A percentile compares a stretch with the other conserved stretches of the same genome.
Conservation (phyloP, 2,329 filamentous ascomycete genomes). For the Fusarium sp. region DNA sequence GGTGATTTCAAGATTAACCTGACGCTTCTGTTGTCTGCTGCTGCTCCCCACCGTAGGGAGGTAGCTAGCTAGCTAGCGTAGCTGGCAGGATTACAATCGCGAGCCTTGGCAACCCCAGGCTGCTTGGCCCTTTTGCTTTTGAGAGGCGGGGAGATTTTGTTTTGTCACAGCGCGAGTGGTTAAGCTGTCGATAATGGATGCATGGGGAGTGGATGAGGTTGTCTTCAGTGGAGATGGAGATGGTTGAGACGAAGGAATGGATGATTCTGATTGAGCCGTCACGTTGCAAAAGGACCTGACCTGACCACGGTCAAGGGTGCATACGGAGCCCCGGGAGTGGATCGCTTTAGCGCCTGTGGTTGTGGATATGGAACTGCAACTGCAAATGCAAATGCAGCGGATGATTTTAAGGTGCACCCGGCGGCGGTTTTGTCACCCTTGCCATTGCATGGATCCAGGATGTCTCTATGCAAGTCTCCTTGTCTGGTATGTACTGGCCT, state of each 20-base stretch:
- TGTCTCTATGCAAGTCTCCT: slow-evolving; percentile 24
- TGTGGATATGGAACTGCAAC: not conserved
- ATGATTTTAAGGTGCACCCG: slow-evolving; percentile 49
- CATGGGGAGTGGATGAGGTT: slow-evolving; percentile 37
- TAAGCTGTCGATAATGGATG: slow-evolving; percentile 38
- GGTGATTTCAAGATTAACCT: slow-evolving; percentile 27
- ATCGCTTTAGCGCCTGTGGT: slow-evolving; percentile 45
- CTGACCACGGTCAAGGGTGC: slow-evolving; percentile 27
- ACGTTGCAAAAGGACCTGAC: slow-evolving; percentile 45
- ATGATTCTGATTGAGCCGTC: slow-evolving; percentile 17
- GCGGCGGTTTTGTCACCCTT: slow-evolving; percentile 43
- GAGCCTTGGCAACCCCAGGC: slow-evolving; percentile 38
- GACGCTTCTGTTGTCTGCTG: slow-evolving; percentile 1
- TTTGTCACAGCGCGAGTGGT: slow-evolving; percentile 31
- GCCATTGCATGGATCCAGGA: slow-evolving; percentile 13
- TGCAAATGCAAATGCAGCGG: slow-evolving; percentile 40
- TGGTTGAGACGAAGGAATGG: slow-evolving; percentile 18
- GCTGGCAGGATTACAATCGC: slow-evolving; percentile 23
- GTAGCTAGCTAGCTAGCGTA: slow-evolving; percentile 1
- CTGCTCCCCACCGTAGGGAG: slow-evolving; percentile 13
- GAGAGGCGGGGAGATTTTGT: slow-evolving; percentile 38
- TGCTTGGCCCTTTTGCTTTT: slow-evolving; percentile 38
- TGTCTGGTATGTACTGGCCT: slow-evolving; percentile 17
- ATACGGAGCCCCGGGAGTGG: slow-evolving; percentile 44
- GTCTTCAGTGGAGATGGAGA: slow-evolving; percentile 29